Evolutionary conservation across 805 yeast genomes (phyloP), one percentile per base, ranked within the genome.

Genomic region (Suhomyces xylopsoci): DNA sequence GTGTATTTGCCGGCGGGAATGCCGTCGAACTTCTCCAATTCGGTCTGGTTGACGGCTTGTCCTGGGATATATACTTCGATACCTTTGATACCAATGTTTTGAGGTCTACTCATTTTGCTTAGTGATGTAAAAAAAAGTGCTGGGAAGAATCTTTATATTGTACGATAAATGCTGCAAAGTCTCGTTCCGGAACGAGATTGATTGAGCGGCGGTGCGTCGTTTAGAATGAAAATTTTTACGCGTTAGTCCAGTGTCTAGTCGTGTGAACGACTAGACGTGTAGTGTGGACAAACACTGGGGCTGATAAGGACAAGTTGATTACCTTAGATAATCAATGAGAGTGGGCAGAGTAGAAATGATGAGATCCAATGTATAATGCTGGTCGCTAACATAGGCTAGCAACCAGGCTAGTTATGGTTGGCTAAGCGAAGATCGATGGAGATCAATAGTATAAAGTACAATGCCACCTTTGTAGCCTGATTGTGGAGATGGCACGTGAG

Each of bases 1-100:
- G 99, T 94, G 81, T 91, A 94, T 73, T 94, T 94, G 55, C 99
- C 99, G 51, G 88, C 77, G 20, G 98, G 82, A 56, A 93, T 92
- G 52, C 88, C 89, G 69, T 92, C 96, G 63, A 76, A 84, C 58
- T 80, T 75, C 73, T 94, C 99, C 60, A 94, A 78, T 51, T 90
- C 98, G 47, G 85, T 76, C 77, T 94, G 98, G 78, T 82, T 87
- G 56, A 94, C 97, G 62, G 81, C 81, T 71, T 84, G 87, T 41
- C 84, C 77, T 45, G 99, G 98, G 66, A 91, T 78, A 76, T 94
- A 94, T 55, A 91, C 79, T 75, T 94, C 97, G 62, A 94, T 82
- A 71, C 96, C 99, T 71, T 93, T 93, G 75, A 94, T 94, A 77
- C 99, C 99, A 64, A 94, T 81, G 80, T 93, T 93, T 67, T 82